phyloP scores from a whole-genome alignment of 23 red algal genomes.

The Chondrus crispus region DNA sequence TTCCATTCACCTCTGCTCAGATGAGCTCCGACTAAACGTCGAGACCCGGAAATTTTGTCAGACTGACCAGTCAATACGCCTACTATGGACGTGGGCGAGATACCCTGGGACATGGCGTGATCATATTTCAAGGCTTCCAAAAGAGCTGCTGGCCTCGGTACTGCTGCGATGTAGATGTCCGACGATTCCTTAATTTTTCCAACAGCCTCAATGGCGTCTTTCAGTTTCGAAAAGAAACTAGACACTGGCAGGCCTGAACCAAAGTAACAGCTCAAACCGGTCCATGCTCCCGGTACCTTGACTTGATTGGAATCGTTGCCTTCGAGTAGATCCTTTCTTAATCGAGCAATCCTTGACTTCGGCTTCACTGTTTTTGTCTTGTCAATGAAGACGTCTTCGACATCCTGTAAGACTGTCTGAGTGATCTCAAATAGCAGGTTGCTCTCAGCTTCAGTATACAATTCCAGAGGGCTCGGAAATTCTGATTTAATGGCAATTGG shows the following conservation, averaged over 20 bases:
- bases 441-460: slow-evolving; percentile 12
- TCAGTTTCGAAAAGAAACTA: slow-evolving; percentile 1
- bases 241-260: background rate
- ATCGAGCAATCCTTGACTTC: background rate
- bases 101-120: background rate
- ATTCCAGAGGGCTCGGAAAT: background rate
- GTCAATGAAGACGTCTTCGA: background rate
- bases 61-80: background rate
- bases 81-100: background rate
- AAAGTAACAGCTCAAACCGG: background rate
- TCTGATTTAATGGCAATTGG: background rate
- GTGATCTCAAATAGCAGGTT: background rate
- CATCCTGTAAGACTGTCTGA: background rate
- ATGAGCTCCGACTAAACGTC: background rate
- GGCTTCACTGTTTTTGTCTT: background rate
- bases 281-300: slow-evolving; percentile 19
- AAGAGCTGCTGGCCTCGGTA: background rate
- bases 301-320: background rate
- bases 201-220: background rate
- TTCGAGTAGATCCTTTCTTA: slow-evolving; percentile 14
- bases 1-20: background rate
- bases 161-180: background rate
- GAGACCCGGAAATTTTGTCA: background rate
- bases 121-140: background rate
- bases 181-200: background rate